Conservation (phyloP, 495 filamentous ascomycete genomes). For the Aspergillus egyptiacus region DNA sequence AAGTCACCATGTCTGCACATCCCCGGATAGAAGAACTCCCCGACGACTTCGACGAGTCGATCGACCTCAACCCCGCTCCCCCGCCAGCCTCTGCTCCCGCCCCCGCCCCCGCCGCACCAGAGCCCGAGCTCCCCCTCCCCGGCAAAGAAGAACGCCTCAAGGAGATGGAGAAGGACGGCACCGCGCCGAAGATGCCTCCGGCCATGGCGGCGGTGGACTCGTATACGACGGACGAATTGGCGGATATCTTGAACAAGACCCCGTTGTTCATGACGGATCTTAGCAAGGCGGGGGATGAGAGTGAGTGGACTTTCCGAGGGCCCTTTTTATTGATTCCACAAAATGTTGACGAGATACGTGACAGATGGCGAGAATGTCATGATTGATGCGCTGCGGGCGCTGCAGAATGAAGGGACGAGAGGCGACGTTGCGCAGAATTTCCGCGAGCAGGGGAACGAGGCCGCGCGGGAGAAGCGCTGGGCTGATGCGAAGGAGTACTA, state of each 20-base stretch:
- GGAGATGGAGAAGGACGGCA: slow-evolving; percentile 27
- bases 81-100: slow-evolving; percentile 3
- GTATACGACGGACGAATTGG: slow-evolving; percentile 64
- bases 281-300: slow-evolving; percentile 58
- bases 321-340: too few species aligned
- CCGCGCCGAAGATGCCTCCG: slow-evolving; percentile 49
- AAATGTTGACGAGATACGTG: background rate
- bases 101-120: slow-evolving; percentile 23
- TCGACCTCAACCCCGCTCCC: slow-evolving; percentile 25
- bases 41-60: slow-evolving; percentile 45
- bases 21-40: slow-evolving; percentile 49
- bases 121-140: slow-evolving; percentile 37
- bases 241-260: slow-evolving; percentile 68
- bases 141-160: slow-evolving; percentile 38
- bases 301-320: too few species aligned
- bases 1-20: slow-evolving; percentile 40
- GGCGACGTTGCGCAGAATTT: slow-evolving; percentile 73
- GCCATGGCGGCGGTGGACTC: slow-evolving; percentile 50
- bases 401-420: slow-evolving; percentile 87
- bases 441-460: slow-evolving; percentile 86
- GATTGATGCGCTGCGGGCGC: slow-evolving; percentile 78
- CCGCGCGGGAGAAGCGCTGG: slow-evolving; percentile 67
- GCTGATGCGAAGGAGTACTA: slow-evolving; percentile 88
- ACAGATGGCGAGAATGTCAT: slow-evolving; percentile 60
- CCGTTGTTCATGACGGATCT: slow-evolving; percentile 95